A percentile compares a stretch with the other conserved stretches of the same genome.
Evolutionary conservation across 257 asterid species (phyloP).

Genomic region (Lycium ferocissimum): DNA sequence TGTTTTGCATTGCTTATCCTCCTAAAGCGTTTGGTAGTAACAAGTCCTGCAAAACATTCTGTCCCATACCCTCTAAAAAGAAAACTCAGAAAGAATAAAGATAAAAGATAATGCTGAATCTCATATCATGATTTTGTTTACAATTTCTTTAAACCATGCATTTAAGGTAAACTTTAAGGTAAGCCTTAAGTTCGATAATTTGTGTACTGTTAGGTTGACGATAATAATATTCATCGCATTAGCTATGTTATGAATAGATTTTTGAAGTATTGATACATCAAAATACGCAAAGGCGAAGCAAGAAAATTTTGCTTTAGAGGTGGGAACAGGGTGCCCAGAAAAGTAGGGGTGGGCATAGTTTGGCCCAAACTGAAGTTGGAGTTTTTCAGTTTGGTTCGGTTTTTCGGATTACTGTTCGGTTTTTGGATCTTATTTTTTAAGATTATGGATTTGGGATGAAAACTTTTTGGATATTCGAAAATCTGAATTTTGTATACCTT

Average conservation of each 20-base stretch:
- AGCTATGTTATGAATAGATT: not conserved
- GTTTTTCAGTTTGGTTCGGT: not conserved
- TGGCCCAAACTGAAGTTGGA: not conserved
- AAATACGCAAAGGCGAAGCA: not conserved
- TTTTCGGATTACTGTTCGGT: not conserved
- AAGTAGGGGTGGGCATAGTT: not conserved
- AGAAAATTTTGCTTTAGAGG: not conserved
- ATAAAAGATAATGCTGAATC: not conserved
- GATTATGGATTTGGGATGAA: not conserved
- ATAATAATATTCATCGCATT: not conserved
- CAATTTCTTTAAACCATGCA: not conserved
- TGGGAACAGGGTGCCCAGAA: not conserved
- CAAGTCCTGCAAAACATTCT: not conserved
- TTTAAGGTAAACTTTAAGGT: not conserved
- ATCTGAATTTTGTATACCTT: not conserved
- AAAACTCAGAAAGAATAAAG: not conserved
- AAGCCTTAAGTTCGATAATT: not conserved
- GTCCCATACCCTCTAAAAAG: not conserved
- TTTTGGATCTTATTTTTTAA: not conserved
- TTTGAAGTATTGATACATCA: not conserved
- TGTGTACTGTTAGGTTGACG: not conserved
- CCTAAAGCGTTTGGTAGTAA: not conserved
- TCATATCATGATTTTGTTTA: not conserved
- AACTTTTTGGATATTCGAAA: not conserved
- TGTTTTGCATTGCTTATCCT: not conserved